Evolutionary conservation across 2,329 filamentous ascomycete genomes (phyloP).

Genomic region (Venturia effusa): DNA sequence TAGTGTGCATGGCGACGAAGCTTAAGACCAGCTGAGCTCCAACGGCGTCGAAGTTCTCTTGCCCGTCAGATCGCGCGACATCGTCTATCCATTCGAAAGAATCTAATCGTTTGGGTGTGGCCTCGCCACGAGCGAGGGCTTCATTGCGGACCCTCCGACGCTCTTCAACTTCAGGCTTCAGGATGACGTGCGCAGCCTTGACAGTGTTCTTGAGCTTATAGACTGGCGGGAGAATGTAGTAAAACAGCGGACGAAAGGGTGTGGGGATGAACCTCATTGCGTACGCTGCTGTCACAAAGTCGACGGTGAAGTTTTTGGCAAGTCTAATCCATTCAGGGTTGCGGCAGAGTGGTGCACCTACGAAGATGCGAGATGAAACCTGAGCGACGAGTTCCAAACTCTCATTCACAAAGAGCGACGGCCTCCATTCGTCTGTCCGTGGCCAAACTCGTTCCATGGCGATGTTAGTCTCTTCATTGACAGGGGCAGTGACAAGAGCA

Average conservation of each 20-base stretch:
- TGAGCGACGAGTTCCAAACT: conserved; percentile 23
- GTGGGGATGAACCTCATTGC: not conserved
- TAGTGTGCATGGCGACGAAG: conserved; percentile 18
- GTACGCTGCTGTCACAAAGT: not conserved
- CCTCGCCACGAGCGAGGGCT: conserved; percentile 12
- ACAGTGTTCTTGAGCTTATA: conserved; percentile 22
- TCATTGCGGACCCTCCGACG: conserved; percentile 17
- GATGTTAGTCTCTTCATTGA: conserved; percentile 2
- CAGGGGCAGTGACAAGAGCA: not conserved
- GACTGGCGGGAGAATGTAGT: conserved; percentile 21
- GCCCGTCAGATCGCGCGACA: conserved; percentile 7
- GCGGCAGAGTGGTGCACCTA: conserved; percentile 10
- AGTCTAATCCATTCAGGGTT: conserved; percentile 2
- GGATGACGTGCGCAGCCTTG: conserved; percentile 21
- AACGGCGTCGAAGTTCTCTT: not conserved
- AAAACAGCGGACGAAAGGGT: conserved; percentile 1
- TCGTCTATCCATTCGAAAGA: conserved; percentile 32
- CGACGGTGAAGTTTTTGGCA: not conserved
- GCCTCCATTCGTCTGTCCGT: not conserved
- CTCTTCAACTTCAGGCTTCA: conserved; percentile 25
- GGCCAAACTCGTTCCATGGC: not conserved
- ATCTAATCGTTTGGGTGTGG: conserved; percentile 16
- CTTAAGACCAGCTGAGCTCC: conserved; percentile 14
- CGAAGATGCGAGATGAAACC: conserved; percentile 27
- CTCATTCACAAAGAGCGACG: not conserved